Conservation (phyloP, 306 rosid species). For the Castanopsis chinensis region DNA sequence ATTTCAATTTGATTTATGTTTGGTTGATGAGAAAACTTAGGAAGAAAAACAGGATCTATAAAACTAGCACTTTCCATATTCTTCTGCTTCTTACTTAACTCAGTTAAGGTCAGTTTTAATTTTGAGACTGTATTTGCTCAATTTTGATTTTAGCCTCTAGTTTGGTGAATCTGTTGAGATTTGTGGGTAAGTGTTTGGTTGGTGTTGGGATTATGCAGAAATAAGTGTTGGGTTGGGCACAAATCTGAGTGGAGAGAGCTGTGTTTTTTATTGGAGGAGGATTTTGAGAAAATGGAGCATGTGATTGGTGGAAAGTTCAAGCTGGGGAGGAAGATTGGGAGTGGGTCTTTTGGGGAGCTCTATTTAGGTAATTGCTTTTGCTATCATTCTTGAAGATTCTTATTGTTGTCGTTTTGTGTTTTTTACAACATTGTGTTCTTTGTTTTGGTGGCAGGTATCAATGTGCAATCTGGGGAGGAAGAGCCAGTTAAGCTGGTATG, state of each 20-base stretch:
- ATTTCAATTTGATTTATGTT: no score
- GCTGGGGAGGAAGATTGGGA: slow-evolving; percentile 97
- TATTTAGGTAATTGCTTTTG: slow-evolving; percentile 56
- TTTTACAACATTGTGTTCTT: slow-evolving; percentile 2
- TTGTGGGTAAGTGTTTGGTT: slow-evolving; percentile 24
- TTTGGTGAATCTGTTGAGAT: slow-evolving; percentile 36
- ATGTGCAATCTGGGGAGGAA: slow-evolving; percentile 96
- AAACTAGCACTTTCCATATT: no score
- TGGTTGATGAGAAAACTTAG: no score
- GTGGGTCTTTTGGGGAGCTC: slow-evolving; percentile 99
- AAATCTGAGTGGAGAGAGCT: slow-evolving; percentile 35
- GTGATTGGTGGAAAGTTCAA: slow-evolving; percentile 90
- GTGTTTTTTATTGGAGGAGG: slow-evolving; percentile 23
- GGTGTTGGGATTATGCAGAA: slow-evolving; percentile 35
- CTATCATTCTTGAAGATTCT: background rate
- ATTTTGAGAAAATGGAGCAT: slow-evolving; percentile 73
- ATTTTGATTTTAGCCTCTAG: background rate
- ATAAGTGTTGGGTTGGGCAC: slow-evolving; percentile 39
- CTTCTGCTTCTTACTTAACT: no score
- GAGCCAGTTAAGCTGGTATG: slow-evolving; percentile 98
- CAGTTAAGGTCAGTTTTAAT: no score
- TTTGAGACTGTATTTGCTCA: background rate
- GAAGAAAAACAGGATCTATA: no score
- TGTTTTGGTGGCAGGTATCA: slow-evolving; percentile 57
- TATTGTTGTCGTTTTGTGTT: slow-evolving; percentile 7